These are phyloP conservation scores for Gyromitra esculenta DNA, from an alignment of 2,329 filamentous ascomycete genomes.

Conservation along the genomic window DNA sequence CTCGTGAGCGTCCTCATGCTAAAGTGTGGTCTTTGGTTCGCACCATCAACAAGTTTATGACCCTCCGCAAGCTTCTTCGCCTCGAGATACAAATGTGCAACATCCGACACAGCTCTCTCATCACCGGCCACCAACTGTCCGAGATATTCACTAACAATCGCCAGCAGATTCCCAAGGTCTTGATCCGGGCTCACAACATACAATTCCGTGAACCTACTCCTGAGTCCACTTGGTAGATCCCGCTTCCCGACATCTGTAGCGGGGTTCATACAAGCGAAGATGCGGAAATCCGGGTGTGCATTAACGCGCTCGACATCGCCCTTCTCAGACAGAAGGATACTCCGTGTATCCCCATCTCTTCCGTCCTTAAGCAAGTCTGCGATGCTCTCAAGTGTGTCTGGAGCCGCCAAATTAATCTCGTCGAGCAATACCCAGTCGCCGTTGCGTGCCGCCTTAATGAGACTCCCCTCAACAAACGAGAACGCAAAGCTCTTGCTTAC, in stretches of 20 bases:
- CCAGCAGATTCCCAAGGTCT: constrained; percentile 84
- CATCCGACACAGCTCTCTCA: constrained; percentile 78
- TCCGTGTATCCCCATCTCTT: constrained; percentile 77
- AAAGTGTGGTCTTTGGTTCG: constrained; percentile 95
- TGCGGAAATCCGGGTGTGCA: constrained; percentile 90
- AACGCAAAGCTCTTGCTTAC: constrained; percentile 84
- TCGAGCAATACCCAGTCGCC: constrained; percentile 97
- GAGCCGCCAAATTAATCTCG: constrained; percentile 94
- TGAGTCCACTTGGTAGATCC: constrained; percentile 85
- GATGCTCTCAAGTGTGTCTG: constrained; percentile 93
- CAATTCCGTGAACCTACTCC: constrained; percentile 93
- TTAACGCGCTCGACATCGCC: constrained; percentile 89
- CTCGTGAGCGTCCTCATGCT: constrained; percentile 93
- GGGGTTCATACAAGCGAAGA: constrained; percentile 99
- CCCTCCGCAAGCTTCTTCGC: constrained; percentile 83
- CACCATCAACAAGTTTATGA: constrained; percentile 90
- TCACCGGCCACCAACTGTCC: constrained; percentile 76
- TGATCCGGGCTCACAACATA: constrained; percentile 92
- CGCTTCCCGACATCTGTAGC: constrained; percentile 97
- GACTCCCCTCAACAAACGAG: constrained; percentile 93
- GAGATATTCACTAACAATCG: constrained; percentile 88
- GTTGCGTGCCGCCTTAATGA: constrained; percentile 93
- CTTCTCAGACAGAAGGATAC: constrained; percentile 88
- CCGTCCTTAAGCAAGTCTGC: constrained; percentile 84
- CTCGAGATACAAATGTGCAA: constrained; percentile 86